phyloP scores from a whole-genome alignment of 2,329 filamentous ascomycete species.

The Neonectria sp. region DNA sequence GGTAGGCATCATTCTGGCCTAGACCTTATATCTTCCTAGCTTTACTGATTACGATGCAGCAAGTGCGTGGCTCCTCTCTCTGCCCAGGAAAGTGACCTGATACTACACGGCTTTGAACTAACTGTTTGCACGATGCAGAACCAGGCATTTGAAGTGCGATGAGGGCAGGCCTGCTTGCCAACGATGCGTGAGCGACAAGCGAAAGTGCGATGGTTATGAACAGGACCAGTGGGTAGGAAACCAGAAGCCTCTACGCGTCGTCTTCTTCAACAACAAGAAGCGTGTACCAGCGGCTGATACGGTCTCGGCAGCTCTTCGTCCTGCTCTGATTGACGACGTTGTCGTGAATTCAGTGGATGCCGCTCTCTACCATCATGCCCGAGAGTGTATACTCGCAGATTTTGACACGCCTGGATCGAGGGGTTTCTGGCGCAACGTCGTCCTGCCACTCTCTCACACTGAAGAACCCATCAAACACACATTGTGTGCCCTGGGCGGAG shows the following conservation, averaged over 20 bases:
- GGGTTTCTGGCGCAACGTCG: conserved; percentile 6
- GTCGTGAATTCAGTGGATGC: not conserved
- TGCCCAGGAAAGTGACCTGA: too few species aligned
- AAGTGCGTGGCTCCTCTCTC: not conserved
- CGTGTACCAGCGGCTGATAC: not conserved
- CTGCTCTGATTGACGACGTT: not conserved
- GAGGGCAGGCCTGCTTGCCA: conserved; percentile 7
- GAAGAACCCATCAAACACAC: conserved; percentile 9
- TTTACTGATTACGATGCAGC: too few species aligned
- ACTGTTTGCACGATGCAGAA: not conserved
- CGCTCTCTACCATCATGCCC: conserved; percentile 4
- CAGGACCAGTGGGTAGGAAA: too few species aligned
- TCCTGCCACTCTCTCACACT: not conserved
- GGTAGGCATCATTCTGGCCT: not conserved
- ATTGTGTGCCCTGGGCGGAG: conserved; percentile 8
- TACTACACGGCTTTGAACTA: too few species aligned
- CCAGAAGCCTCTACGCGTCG: not conserved
- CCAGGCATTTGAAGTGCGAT: conserved; percentile 15
- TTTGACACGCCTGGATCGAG: not conserved
- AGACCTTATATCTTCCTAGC: too few species aligned
- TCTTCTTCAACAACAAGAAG: not conserved
- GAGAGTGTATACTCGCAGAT: not conserved
- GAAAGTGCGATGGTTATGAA: conserved; percentile 4
- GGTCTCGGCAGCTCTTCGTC: too few species aligned
- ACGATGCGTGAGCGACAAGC: not conserved